Evolutionary conservation across 2,329 filamentous ascomycete species (phyloP).

Genomic region (Fusarium sp.): DNA sequence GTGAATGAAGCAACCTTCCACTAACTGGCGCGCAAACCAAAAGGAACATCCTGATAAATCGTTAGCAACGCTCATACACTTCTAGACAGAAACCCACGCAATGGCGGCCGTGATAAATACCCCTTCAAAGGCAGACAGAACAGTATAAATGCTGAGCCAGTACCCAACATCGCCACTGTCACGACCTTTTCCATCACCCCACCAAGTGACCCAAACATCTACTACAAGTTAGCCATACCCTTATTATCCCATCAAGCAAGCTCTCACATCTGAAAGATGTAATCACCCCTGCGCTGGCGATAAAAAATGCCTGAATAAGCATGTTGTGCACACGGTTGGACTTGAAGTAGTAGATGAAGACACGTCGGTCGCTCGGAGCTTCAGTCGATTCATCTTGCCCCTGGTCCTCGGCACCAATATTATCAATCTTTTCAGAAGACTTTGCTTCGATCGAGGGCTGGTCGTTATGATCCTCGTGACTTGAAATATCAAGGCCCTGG

Average conservation of each 20-base stretch:
- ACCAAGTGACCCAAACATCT: constrained; percentile 53
- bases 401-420: background rate
- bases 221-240: background rate
- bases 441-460: background rate
- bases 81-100: constrained; percentile 30
- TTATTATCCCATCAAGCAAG: fast-evolving
- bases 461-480: constrained; percentile 26
- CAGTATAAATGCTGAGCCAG: constrained; percentile 50
- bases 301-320: constrained; percentile 27
- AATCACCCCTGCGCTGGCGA: constrained; percentile 37
- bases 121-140: constrained; percentile 45
- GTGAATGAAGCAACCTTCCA: constrained; percentile 44
- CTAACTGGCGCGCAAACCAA: constrained; percentile 47
- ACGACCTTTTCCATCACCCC: constrained; percentile 49
- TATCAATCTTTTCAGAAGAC: background rate
- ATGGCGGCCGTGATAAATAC: constrained; percentile 47
- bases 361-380: constrained; percentile 42
- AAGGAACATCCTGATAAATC: constrained; percentile 39
- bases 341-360: constrained; percentile 50
- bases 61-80: constrained; percentile 12
- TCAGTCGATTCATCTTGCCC: constrained; percentile 1
- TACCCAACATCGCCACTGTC: constrained; percentile 47
- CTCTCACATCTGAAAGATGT: constrained; percentile 47
- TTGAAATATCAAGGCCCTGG: constrained; percentile 53
- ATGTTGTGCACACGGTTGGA: constrained; percentile 43